Base-by-base conservation (phyloP, 805 yeast genomes). In the Wickerhamomyces strasburgensis region DNA sequence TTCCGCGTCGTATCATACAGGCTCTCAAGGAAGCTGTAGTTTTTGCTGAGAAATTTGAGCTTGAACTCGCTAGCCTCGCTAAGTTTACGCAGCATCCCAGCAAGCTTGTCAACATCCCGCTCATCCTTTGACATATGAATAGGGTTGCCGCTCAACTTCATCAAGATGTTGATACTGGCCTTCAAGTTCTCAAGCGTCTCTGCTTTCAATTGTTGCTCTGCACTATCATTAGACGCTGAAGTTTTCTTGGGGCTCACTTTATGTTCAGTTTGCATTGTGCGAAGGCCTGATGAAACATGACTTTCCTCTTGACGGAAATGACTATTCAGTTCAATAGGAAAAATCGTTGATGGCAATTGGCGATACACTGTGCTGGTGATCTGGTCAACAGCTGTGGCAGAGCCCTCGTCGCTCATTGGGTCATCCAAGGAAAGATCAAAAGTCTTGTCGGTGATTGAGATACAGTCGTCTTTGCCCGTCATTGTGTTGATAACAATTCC, bases 371-470 rank as follows among this genome's bases (percentile, higher is more conserved):
- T 21, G 7, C 25, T 7, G 6, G 16, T 13, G 25, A 30, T n/a
- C 6, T 41, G 28, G 21, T 35, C 44, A 6, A 39, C 44, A 4
- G 39, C 45, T 4, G 50, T 44, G 17, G 42, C 29, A 15, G 42
- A 39, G 21, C 16, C 17, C 5, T 44, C 17, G 6, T 44, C 44
- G 3, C 37, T 31, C 6, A 33, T 27, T 2, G 41, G 39, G 14
- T 48, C 52, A 5, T 46, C 52, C 23, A 49, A 24, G 4, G 49
- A 43, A 14, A 49, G 39, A 25, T 48, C 51, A 30, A 50, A 48
- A 5, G 51, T 50, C 16, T 31, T 32, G 14, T 50, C 53, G 0
- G 45, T 39, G 31, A 50, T 45, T 8, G 51, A 42, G 15, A 44
- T 44, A 19, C 41, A 34, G 19, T 48, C 49, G 6, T 39, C 45